These are phyloP conservation scores for Bombardia bombarda DNA, from an alignment of 495 filamentous ascomycete genomes.

Conservation along the genomic window DNA sequence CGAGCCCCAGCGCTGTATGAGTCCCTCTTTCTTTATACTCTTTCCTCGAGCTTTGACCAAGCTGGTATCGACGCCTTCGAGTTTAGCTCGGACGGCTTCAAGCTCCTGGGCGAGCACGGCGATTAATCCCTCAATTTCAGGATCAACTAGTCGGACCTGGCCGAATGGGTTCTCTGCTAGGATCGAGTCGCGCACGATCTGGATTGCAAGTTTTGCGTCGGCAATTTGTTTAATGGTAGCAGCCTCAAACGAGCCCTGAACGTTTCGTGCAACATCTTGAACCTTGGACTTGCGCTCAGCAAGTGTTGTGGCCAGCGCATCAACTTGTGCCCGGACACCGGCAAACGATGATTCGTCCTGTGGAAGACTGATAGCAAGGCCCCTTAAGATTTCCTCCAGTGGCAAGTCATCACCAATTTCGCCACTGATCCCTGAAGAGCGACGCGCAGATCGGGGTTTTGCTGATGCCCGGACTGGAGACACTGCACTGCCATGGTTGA, in stretches of 20 bases:
- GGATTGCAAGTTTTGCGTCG: constrained; percentile 31
- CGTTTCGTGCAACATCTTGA: constrained; percentile 24
- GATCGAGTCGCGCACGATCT: constrained; percentile 33
- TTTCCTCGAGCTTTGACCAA: constrained; percentile 19
- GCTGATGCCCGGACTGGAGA: constrained; percentile 20
- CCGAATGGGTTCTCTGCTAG: constrained; percentile 33
- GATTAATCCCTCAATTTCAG: constrained; percentile 30
- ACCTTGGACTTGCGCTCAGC: constrained; percentile 25
- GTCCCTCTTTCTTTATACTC: constrained; percentile 30
- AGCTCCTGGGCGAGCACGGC: constrained; percentile 28
- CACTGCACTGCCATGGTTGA: constrained; percentile 3
- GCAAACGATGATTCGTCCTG: constrained; percentile 7
- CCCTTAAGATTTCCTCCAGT: constrained; percentile 22
- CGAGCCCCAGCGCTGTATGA: constrained; percentile 31
- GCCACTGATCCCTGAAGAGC: constrained; percentile 20
- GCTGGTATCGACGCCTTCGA: constrained; percentile 19
- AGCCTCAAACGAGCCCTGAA: constrained; percentile 32
- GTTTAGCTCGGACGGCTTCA: constrained; percentile 16
- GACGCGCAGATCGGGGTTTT: constrained; percentile 10
- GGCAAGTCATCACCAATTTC: constrained; percentile 16
- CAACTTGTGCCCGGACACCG: constrained; percentile 7
- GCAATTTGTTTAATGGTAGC: constrained; percentile 26
- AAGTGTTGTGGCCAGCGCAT: constrained; percentile 15
- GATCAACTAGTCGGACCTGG: constrained; percentile 31
- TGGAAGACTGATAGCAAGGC: constrained; percentile 22